phyloP scores from a whole-genome alignment of 257 asterid species.

The Nicotiana tomentosiformis region DNA sequence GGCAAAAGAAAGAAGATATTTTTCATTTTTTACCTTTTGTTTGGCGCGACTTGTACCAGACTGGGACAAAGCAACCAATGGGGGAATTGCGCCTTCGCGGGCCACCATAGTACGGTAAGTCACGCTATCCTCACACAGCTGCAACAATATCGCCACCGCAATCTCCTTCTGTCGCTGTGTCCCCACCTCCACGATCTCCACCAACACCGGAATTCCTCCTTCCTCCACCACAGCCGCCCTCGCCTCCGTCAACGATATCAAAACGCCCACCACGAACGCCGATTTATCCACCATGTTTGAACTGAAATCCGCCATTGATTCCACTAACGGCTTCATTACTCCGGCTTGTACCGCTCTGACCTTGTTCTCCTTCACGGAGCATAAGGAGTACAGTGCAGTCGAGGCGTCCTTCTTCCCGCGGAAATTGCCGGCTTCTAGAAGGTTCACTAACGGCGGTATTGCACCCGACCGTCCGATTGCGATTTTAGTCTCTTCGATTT shows the following conservation, averaged over 20 bases:
- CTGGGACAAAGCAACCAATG: slow-evolving; percentile 82
- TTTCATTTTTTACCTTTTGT: slow-evolving; percentile 55
- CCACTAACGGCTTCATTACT: slow-evolving; percentile 85
- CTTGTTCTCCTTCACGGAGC: slow-evolving; percentile 83
- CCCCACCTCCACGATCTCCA: slow-evolving; percentile 91
- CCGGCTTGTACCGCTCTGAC: slow-evolving; percentile 74
- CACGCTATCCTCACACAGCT: slow-evolving; percentile 64
- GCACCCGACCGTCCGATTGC: slow-evolving; percentile 83
- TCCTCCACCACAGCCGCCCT: slow-evolving; percentile 82
- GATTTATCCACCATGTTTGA: slow-evolving; percentile 95
- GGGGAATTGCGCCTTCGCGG: slow-evolving; percentile 97
- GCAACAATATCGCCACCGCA: slow-evolving; percentile 67
- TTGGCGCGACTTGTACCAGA: slow-evolving; percentile 86
- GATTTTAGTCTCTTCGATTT: slow-evolving; percentile 51
- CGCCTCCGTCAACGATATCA: slow-evolving; percentile 65
- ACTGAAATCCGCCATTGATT: slow-evolving; percentile 84
- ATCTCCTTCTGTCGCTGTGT: slow-evolving; percentile 95
- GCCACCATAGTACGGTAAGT: slow-evolving; percentile 81
- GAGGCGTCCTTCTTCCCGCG: slow-evolving; percentile 90
- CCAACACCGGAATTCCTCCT: slow-evolving; percentile 93
- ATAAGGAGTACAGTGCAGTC: slow-evolving; percentile 75
- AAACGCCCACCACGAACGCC: slow-evolving; percentile 59
- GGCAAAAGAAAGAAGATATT: not conserved
- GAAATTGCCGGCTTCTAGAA: slow-evolving; percentile 58
- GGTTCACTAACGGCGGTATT: slow-evolving; percentile 60